Evolutionary conservation across 1,284 basidiomycete genomes (phyloP).

Genomic region (Leccinum solheimii): DNA sequence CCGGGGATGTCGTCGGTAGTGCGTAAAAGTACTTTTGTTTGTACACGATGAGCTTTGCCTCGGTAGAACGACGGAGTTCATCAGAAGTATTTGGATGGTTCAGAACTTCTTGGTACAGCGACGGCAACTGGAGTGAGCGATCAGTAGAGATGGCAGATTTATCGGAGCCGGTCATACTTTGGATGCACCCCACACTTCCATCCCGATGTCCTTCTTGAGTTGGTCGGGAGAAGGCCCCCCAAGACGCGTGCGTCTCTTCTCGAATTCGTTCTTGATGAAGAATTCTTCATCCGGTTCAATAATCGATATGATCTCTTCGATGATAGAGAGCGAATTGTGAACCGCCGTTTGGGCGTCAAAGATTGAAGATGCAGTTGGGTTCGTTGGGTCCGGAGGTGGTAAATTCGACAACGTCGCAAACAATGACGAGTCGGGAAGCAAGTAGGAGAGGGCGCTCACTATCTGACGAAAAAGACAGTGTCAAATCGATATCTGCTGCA

Average conservation of each 20-base stretch:
- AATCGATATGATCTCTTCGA: conserved; percentile 69
- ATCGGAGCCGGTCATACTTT: conserved; percentile 41
- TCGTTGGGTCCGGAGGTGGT: conserved; percentile 75
- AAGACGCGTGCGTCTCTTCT: conserved; percentile 74
- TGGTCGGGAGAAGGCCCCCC: conserved; percentile 68
- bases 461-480: conserved; percentile 52
- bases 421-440: conserved; percentile 76
- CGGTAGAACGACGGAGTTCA: conserved; percentile 65
- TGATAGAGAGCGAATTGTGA: conserved; percentile 62
- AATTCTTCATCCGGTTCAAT: conserved; percentile 58
- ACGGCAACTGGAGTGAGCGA: conserved; percentile 52
- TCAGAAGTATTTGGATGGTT: conserved; percentile 78
- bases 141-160: conserved; percentile 7
- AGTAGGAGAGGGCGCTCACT: conserved; percentile 61
- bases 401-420: conserved; percentile 66
- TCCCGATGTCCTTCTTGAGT: conserved; percentile 64
- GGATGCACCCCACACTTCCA: conserved; percentile 62
- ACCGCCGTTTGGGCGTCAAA: conserved; percentile 62
- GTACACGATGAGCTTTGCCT: conserved; percentile 68
- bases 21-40: conserved; percentile 60
- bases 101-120: conserved; percentile 71
- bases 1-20: conserved; percentile 45
- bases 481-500: conserved; percentile 1
- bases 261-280: conserved; percentile 62
- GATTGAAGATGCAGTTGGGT: conserved; percentile 63